Base-by-base conservation (phyloP, 2,329 filamentous ascomycete genomes). In the Triangularia verruculosa region DNA sequence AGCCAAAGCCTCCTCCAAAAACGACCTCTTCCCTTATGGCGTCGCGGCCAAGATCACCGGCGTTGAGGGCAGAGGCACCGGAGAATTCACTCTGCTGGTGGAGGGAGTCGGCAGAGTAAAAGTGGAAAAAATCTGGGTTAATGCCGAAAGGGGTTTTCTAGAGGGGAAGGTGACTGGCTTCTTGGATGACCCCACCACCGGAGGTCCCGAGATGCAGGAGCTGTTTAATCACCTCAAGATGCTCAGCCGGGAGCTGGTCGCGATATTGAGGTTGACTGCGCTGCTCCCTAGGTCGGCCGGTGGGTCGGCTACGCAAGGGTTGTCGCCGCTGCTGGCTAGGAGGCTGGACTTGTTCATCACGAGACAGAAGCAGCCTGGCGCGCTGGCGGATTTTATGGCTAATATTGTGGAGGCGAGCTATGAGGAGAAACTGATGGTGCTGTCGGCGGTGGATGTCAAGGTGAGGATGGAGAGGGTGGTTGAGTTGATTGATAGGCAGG, bases 321-420 rank as follows among this genome's bases (percentile, higher is more conserved):
- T 98, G 15, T 93, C 93, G 3, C 93, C 94, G 0, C 80, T 94
- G n/a, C 83, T 98, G 59, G 92, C 92, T 0, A 87, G 93, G 58
- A 87, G 93, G 59, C 85, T 99, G 52, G 93, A 98, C 72, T 79
- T 93, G 60, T 95, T 92, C 76, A 97, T 99, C 67, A 84, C 88
- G 30, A 88, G 89, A 74, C 96, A 95, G 74, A 88, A 92, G 64
- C 75, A 98, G 69, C 93, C 93, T 1, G 94, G 94, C 1, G 80
- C 87, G 8, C 82, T 99, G 9, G 94, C 95, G 6, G 95, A 99
- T 75, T 98, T 98, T 74, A 97, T 99, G 92, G 89, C 92, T 43
- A 96, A 97, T 73, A 85, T 98, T 24, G 86, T 96, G 2, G 92
- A 97, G 67, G 89, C 90, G 58, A 90, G 87, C 9, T 90, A 96